Percentiles rank a stretch among this genome's conserved stretches.
These are phyloP conservation scores for Castanea sativa DNA, from an alignment of 306 rosid species.

Conservation along the genomic window DNA sequence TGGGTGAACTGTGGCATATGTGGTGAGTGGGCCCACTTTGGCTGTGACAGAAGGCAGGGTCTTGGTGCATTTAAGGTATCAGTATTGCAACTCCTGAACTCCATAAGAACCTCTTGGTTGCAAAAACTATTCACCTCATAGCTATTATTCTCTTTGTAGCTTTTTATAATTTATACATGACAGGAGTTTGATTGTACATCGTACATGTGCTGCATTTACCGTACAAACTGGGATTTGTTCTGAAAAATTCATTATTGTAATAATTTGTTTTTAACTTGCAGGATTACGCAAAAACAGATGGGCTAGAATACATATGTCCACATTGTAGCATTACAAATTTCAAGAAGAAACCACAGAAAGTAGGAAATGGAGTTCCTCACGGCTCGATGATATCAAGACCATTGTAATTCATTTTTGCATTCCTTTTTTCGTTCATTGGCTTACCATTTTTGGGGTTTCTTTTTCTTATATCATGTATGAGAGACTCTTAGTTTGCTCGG, in stretches of 20 bases:
- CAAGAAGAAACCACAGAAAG: slow-evolving; percentile 85
- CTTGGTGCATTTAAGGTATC: slow-evolving; percentile 97
- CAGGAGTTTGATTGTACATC: neutral
- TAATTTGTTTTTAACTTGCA: slow-evolving; percentile 31
- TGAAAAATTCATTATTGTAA: neutral
- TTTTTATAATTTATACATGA: neutral
- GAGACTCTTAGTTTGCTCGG: slow-evolving; percentile 20
- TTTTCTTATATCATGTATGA: slow-evolving; percentile 9
- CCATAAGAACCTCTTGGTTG: neutral
- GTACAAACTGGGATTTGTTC: neutral
- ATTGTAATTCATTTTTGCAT: slow-evolving; percentile 49
- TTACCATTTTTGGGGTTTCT: slow-evolving; percentile 21
- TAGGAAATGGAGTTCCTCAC: slow-evolving; percentile 70
- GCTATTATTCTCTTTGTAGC: neutral
- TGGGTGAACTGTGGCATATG: slow-evolving; percentile 99
- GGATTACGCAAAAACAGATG: slow-evolving; percentile 99
- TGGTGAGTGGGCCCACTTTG: slow-evolving; percentile 99
- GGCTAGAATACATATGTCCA: slow-evolving; percentile 96
- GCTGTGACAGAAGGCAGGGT: slow-evolving; percentile 99
- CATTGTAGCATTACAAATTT: slow-evolving; percentile 90
- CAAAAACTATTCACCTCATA: neutral
- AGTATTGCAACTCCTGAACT: neutral
- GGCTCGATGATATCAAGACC: slow-evolving; percentile 61
- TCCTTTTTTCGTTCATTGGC: neutral
- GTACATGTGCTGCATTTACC: neutral